Evolutionary conservation across 768 basidiomycete genomes (phyloP).

Genomic region (Naganishia randhawae): DNA sequence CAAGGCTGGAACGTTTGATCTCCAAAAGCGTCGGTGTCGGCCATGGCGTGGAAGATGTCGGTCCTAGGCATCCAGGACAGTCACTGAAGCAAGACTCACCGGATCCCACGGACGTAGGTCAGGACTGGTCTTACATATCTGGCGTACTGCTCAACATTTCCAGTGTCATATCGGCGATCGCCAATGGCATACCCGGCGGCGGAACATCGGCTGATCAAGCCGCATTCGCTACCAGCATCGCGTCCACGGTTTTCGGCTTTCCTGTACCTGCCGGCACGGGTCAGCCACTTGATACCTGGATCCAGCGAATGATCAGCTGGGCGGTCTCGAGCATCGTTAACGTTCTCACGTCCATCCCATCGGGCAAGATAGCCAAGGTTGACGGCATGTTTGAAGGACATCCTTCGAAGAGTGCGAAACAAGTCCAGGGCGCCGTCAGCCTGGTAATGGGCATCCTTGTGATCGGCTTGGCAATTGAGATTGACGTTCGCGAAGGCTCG

Average conservation of each 20-base stretch:
- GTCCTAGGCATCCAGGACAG: not conserved
- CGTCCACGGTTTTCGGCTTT: constrained; percentile 1
- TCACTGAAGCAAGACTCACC: not conserved
- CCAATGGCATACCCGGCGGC: constrained; percentile 5
- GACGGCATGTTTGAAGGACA: not conserved
- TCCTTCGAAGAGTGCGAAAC: not conserved
- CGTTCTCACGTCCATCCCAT: not conserved
- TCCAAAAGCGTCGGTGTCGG: not conserved
- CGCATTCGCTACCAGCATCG: constrained; percentile 2
- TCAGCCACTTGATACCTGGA: constrained; percentile 3
- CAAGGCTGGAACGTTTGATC: not conserved
- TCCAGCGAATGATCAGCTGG: not conserved
- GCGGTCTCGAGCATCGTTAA: not conserved
- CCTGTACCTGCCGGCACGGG: not conserved
- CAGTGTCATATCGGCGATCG: not conserved
- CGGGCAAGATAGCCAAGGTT: not conserved
- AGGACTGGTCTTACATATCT: not conserved
- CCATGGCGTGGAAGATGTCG: not conserved
- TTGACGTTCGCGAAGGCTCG: not conserved
- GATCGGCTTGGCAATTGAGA: not conserved
- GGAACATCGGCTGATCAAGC: not conserved
- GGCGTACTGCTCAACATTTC: not conserved
- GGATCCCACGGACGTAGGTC: not conserved
- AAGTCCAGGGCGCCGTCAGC: not conserved
- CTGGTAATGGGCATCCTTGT: not conserved